Base-by-base conservation (phyloP, 768 basidiomycete species). In the Boletus reticulatus region DNA sequence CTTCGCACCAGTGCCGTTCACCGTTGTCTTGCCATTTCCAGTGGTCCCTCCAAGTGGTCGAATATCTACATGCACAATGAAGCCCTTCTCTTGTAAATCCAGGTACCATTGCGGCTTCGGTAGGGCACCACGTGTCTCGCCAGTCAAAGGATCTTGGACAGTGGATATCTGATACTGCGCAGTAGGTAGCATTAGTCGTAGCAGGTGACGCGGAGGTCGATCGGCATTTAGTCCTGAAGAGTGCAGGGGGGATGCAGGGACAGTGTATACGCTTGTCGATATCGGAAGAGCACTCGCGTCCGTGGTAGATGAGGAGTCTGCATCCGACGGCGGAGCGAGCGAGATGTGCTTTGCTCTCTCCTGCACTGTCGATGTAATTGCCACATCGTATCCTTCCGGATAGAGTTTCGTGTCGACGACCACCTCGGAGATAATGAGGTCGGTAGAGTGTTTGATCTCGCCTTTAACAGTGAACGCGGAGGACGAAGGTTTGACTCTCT, bases 361-460 rank as follows among this genome's bases (percentile, higher is more conserved):
- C 48, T 79, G 74, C 58, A 79, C 68, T 22, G 64, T 70, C 24
- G 83, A 84, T 44, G 65, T 64, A 42, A 85, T 64, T 4, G 67
- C 58, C 27, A 89, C 76, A 27, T 79, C 75, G 58, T 91, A 93
- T n/a, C 91, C 91, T 41, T 80, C 78, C 0, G 87, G 83, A 72
- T 89, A 94, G 55, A 90, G 74, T 68, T 87, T 88, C 52, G 89
- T 84, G 72, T 94, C 92, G 27, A 93, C 78, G 27, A 93, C 81
- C 31, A 94, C 66, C 71, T 96, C 94, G 3, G 82, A 82, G 17
- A 94, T 82, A 19, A 93, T 72, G 44, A 93, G 71, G 67, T 96
- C 92, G 49, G 80, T 78, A n/a, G 77, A 73, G 43, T 79, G 76
- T 52, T 77, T 79, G 54, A 86, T 78, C 62, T 85, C 85, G 39